phyloP scores from a whole-genome alignment of 1,284 basidiomycete genomes.

The Naganishia sp. region DNA sequence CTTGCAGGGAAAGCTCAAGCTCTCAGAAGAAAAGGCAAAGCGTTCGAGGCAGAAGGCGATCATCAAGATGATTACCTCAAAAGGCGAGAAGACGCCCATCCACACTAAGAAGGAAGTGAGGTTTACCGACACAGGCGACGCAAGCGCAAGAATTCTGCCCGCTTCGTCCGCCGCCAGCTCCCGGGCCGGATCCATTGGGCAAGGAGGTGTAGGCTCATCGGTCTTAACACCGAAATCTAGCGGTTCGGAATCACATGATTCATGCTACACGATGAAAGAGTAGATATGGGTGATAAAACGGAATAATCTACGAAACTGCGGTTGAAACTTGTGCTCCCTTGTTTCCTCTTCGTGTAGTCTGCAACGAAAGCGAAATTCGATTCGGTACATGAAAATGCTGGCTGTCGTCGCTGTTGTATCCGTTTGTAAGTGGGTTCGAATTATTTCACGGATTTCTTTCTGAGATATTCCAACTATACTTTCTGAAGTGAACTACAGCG shows the following conservation, averaged over 20 bases:
- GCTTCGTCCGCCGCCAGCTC: background rate
- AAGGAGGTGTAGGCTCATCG: background rate
- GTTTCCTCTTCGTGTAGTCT: background rate
- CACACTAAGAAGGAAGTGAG: background rate
- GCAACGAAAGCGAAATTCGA: constrained; percentile 10
- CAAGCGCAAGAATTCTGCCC: background rate
- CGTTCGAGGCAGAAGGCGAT: constrained; percentile 13
- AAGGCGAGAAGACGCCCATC: background rate
- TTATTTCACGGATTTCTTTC: too few relatives aligned
- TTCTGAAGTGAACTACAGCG: constrained; percentile 27
- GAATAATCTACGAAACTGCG: too few relatives aligned
- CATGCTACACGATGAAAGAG: background rate
- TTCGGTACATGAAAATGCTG: constrained; percentile 30
- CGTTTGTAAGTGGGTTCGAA: constrained; percentile 10
- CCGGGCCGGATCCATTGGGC: too few relatives aligned
- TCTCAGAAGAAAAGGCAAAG: constrained; percentile 7
- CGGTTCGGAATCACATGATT: background rate
- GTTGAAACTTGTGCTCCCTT: too few relatives aligned
- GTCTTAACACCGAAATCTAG: background rate
- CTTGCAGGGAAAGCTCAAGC: background rate
- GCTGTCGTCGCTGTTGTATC: constrained; percentile 26
- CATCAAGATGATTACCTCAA: constrained; percentile 6
- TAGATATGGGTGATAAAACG: background rate
- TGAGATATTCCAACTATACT: too few relatives aligned
- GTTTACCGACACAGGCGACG: background rate